Percentiles rank a stretch among this genome's conserved stretches.
phyloP scores from a whole-genome alignment of 2,329 filamentous ascomycete genomes.

The Neofusicoccum cordaticola region DNA sequence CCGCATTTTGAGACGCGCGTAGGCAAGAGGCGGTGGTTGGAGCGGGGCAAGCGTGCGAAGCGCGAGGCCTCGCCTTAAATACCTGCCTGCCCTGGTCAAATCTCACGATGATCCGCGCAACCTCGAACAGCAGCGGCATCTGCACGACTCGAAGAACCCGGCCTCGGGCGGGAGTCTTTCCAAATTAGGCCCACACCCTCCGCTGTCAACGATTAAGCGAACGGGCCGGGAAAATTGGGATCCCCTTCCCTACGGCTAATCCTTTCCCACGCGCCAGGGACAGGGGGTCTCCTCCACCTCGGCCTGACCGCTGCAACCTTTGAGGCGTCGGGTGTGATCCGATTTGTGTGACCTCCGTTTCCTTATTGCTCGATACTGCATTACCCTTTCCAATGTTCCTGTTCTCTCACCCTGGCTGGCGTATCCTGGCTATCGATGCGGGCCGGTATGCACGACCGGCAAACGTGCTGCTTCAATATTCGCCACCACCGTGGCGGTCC shows the following conservation, averaged over 20 bases:
- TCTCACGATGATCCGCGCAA: conserved; percentile 16
- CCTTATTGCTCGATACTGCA: background rate
- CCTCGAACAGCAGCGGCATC: conserved; percentile 10
- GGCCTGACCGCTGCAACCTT: conserved; percentile 9
- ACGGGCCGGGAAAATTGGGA: conserved; percentile 17
- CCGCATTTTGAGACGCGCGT: conserved; percentile 86
- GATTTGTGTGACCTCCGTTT: conserved; percentile 12
- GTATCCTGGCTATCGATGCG: conserved; percentile 3
- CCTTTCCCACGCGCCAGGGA: conserved; percentile 8
- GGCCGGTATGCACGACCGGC: conserved; percentile 11
- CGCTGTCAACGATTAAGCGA: conserved; percentile 14
- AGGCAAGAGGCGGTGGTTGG: conserved; percentile 67
- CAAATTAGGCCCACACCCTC: conserved; percentile 8
- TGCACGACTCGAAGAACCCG: conserved; percentile 13
- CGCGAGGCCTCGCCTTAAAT: conserved; percentile 30
- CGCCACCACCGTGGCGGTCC: background rate
- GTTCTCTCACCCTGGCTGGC: background rate
- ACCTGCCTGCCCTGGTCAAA: conserved; percentile 5
- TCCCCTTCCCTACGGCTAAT: conserved; percentile 17
- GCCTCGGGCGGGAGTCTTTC: conserved; percentile 6
- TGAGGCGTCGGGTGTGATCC: conserved; percentile 6
- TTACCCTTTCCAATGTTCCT: background rate
- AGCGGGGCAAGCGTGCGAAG: conserved; percentile 45
- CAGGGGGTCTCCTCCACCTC: background rate
- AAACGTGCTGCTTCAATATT: background rate